phyloP scores from a whole-genome alignment of 1,284 basidiomycete genomes.

The Apiotrichum laibachii region DNA sequence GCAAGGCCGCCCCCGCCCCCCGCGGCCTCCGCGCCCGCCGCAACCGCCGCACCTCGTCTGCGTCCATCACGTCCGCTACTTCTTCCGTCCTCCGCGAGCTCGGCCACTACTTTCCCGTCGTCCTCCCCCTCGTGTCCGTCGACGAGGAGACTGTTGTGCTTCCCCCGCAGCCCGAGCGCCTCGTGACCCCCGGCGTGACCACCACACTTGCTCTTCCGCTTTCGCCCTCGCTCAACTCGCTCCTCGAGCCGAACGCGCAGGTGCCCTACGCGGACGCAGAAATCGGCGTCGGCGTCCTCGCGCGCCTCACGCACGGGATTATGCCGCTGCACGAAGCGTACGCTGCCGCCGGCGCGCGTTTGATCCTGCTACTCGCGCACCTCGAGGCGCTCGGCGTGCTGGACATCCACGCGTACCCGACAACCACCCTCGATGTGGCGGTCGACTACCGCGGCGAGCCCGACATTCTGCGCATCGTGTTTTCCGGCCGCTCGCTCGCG shows the following conservation, averaged over 20 bases:
- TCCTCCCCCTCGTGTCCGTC: background rate
- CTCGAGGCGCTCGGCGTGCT: slow-evolving; percentile 38
- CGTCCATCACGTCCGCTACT: slow-evolving; percentile 8
- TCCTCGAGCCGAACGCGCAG: slow-evolving; percentile 30
- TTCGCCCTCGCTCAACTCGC: slow-evolving; percentile 31
- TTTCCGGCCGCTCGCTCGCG: slow-evolving; percentile 27
- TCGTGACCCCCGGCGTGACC: slow-evolving; percentile 34
- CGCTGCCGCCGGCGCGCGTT: slow-evolving; percentile 24
- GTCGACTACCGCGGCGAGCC: slow-evolving; percentile 26
- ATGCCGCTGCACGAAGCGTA: slow-evolving; percentile 37
- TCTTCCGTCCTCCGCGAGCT: slow-evolving; percentile 28
- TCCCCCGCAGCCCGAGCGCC: slow-evolving; percentile 34
- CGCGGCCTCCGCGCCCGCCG: background rate
- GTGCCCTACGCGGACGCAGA: slow-evolving; percentile 36
- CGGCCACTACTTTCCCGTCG: slow-evolving; percentile 39
- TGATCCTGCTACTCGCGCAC: slow-evolving; percentile 37
- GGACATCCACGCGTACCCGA: slow-evolving; percentile 6
- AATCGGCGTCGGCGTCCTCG: slow-evolving; percentile 36
- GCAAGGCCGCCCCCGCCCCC: background rate
- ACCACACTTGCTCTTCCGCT: slow-evolving; percentile 40
- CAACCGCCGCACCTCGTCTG: background rate
- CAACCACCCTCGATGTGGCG: slow-evolving; percentile 10
- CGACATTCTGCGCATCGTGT: slow-evolving; percentile 36
- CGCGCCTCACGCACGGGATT: slow-evolving; percentile 32
- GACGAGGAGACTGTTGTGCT: slow-evolving; percentile 14